Evolutionary conservation across 169 alveolate species (phyloP).

Genomic region (Plasmodium vivax): DNA sequence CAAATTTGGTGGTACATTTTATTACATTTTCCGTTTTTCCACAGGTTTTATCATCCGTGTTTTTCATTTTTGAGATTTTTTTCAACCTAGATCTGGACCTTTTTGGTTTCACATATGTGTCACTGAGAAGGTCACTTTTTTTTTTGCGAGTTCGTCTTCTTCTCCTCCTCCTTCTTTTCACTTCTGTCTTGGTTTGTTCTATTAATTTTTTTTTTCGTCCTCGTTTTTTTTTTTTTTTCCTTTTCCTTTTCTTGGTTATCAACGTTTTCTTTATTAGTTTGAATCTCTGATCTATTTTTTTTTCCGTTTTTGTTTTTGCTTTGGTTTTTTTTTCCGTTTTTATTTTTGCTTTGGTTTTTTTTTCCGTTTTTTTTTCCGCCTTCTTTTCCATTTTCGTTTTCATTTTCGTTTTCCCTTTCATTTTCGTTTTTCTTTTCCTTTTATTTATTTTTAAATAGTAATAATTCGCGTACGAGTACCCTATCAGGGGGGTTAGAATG

Average conservation of each 20-base stretch:
- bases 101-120: neutral
- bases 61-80: neutral
- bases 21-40: neutral
- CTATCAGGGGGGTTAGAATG: conserved; percentile 51
- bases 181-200: neutral
- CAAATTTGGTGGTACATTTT: conserved; percentile 10
- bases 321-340: neutral
- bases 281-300: neutral
- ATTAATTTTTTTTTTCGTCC: neutral
- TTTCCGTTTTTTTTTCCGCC: neutral
- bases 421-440: neutral
- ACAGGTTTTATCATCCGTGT: neutral
- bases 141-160: neutral
- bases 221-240: conserved; percentile 15
- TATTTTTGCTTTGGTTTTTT: neutral
- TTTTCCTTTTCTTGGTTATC: neutral
- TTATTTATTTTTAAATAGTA: conserved; percentile 28
- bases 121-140: conserved; percentile 1
- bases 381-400: neutral
- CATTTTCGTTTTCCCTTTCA: neutral
- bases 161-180: neutral
- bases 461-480: conserved; percentile 38
- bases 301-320: neutral
- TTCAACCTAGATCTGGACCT: neutral
- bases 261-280: neutral